These are phyloP conservation scores for Secale cereale DNA, from an alignment of 176 grass and related monocot species.

Conservation along the genomic window DNA sequence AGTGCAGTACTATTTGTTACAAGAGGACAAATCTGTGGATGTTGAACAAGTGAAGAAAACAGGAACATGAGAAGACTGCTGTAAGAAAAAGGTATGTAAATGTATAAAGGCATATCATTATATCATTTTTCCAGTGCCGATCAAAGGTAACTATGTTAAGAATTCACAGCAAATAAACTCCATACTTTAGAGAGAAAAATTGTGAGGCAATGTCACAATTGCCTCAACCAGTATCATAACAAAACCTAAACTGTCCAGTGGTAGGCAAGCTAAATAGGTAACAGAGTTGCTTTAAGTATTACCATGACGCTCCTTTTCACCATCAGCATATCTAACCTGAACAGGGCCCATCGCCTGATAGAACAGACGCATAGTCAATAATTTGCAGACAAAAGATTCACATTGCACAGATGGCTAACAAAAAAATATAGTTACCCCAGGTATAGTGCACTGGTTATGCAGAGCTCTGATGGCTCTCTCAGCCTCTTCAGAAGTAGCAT, in stretches of 20 bases:
- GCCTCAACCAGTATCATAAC: background rate
- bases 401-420: slow-evolving; percentile 32
- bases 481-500: slow-evolving; percentile 86
- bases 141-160: background rate
- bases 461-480: slow-evolving; percentile 93
- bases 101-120: background rate
- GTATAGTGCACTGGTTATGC: slow-evolving; percentile 89
- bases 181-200: background rate
- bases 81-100: background rate
- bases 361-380: slow-evolving; percentile 33
- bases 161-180: background rate
- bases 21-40: slow-evolving; percentile 7
- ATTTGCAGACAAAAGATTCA: slow-evolving; percentile 15
- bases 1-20: background rate
- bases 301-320: slow-evolving; percentile 91
- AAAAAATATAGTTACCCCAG: slow-evolving; percentile 57
- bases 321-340: slow-evolving; percentile 99
- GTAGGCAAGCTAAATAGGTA: background rate
- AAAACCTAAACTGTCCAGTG: background rate
- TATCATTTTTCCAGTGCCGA: background rate
- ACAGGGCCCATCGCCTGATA: slow-evolving; percentile 75
- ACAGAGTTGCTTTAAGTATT: slow-evolving; percentile 11
- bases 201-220: background rate
- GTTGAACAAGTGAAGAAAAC: background rate
- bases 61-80: slow-evolving; percentile 13